A percentile compares a stretch with the other conserved stretches of the same genome.
Evolutionary conservation across 345 rosid species (phyloP).

Genomic region (Populus nigra): DNA sequence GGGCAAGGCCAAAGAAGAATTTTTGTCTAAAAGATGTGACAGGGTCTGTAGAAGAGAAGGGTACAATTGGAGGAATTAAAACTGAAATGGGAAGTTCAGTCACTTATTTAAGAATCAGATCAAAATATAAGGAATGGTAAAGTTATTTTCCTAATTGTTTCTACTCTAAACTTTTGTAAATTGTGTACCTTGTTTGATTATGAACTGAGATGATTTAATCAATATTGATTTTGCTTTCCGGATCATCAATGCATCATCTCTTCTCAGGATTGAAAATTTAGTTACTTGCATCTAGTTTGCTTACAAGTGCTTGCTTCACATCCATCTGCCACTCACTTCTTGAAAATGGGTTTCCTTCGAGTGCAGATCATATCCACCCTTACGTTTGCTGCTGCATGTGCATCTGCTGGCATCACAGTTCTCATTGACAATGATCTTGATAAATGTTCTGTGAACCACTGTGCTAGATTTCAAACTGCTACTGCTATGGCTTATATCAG

Average conservation of each 20-base stretch:
- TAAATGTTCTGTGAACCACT: constrained; percentile 51
- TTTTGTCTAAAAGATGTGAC: too few relatives aligned
- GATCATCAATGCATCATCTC: neutral
- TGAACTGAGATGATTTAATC: neutral
- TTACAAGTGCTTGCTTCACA: neutral
- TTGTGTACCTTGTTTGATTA: neutral
- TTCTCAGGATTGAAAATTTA: neutral
- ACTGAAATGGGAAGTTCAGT: too few relatives aligned
- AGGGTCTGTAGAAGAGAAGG: too few relatives aligned
- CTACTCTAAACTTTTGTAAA: neutral
- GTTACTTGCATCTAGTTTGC: neutral
- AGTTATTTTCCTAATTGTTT: neutral
- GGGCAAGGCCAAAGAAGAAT: too few relatives aligned
- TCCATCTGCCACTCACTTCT: neutral
- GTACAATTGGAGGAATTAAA: too few relatives aligned
- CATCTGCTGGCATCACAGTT: constrained; percentile 77
- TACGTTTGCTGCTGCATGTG: constrained; percentile 73
- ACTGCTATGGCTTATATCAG: constrained; percentile 73
- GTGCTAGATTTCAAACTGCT: constrained; percentile 61
- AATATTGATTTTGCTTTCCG: neutral
- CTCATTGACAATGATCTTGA: constrained; percentile 70
- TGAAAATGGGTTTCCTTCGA: constrained; percentile 14
- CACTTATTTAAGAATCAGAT: too few relatives aligned
- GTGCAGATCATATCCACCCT: constrained; percentile 72
- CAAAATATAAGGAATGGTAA: too few relatives aligned